Base-by-base conservation (phyloP, 1,284 basidiomycete genomes). In the Ustilago esculenta region DNA sequence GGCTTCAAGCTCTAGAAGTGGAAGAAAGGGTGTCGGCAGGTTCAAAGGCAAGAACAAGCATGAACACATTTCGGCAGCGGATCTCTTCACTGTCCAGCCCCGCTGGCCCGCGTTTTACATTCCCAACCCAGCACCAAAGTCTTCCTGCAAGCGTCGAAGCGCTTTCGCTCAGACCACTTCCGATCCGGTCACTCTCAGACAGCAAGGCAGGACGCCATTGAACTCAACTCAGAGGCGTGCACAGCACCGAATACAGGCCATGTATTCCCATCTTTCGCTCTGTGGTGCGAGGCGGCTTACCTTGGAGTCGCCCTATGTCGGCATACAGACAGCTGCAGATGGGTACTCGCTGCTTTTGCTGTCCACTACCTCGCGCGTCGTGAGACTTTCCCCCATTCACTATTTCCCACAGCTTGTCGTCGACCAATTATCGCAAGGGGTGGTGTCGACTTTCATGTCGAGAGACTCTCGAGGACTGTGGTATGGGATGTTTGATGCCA, bases 231-330 rank as follows among this genome's bases (percentile, higher is more conserved):
- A n/a, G 9, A 20, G 12, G 0, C 9, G 10, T 4, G 30, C 36
- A 4, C 48, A 34, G n/a, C 20, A 15, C 1, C 36, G 46, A 0
- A 33, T 45, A 8, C 37, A 68, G 30, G 53, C 45, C n/a, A 46
- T 50, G 0, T 68, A 68, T 20, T 68, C 65, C 2, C 53, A 57
- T 8, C 45, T 68, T 5, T 44, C 49, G 1, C 58, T 68, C 5
- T 40, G 25, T 14, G 43, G 37, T 6, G 58, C 58, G 3, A 18
- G 20, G 18, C 42, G 23, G 5, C 53, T 53, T 21, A 4, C 14
- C 11, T n/a, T 4, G 7, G 1, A 3, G 4, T n/a, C 8, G 17
- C 0, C 23, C n/a, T 27, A 6, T 0, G n/a, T 37, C 1, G 47
- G 11, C 14, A 25, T 66, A 2, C 32, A 47, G 32, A 59, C 45